phyloP scores from a whole-genome alignment of 441 rosid species.

The Melastoma candidum region DNA sequence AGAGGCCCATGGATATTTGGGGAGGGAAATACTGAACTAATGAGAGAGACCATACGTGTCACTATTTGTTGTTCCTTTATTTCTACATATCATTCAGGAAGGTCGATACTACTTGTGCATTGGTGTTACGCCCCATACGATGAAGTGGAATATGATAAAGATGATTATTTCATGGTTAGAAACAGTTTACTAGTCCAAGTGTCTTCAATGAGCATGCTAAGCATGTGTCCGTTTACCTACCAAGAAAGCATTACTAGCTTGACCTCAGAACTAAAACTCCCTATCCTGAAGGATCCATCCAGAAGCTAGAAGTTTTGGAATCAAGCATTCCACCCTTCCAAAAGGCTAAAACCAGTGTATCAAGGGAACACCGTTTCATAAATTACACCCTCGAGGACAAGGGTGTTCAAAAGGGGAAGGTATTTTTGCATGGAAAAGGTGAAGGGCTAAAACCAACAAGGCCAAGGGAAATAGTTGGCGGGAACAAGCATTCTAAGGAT shows the following conservation, averaged over 20 bases:
- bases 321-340: constrained; percentile 93
- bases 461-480: too few relatives aligned
- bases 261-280: constrained; percentile 70
- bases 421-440: too few relatives aligned
- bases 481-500: too few relatives aligned
- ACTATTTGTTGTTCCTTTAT: constrained; percentile 81
- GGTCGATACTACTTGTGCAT: constrained; percentile 77
- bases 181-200: constrained; percentile 85
- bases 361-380: constrained; percentile 70
- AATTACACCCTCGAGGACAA: too few relatives aligned
- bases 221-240: constrained; percentile 73
- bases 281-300: constrained; percentile 51
- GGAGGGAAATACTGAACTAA: constrained; percentile 78
- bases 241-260: constrained; percentile 85
- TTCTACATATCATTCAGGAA: constrained; percentile 91
- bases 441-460: too few relatives aligned
- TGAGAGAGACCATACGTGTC: constrained; percentile 79
- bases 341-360: constrained; percentile 90
- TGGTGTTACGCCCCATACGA: constrained; percentile 86
- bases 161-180: constrained; percentile 98
- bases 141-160: constrained; percentile 72
- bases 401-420: too few relatives aligned
- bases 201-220: constrained; percentile 75
- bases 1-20: constrained; percentile 99
- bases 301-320: constrained; percentile 74